Conservation (phyloP, 1,139 yeast species). For the Arxiozyma heterogenica region DNA sequence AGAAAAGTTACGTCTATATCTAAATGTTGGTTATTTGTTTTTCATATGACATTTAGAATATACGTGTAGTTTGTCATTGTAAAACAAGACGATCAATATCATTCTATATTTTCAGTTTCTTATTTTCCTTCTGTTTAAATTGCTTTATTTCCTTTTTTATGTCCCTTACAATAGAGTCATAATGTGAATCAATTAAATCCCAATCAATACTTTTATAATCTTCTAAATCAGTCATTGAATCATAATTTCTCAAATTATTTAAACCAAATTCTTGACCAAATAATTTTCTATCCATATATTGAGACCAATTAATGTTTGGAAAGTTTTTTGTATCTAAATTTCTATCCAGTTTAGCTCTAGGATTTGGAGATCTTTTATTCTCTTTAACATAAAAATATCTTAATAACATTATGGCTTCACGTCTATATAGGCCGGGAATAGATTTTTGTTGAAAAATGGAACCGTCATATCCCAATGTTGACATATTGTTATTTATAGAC, state of each 20-base stretch:
- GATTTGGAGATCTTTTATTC: slow-evolving; percentile 76
- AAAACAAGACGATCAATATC: neutral
- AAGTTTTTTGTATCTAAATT: slow-evolving; percentile 59
- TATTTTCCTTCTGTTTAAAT: slow-evolving; percentile 3
- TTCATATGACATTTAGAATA: neutral
- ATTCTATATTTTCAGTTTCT: slow-evolving; percentile 1
- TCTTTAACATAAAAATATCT: slow-evolving; percentile 79
- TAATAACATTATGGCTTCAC: slow-evolving; percentile 73
- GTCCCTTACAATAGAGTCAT: slow-evolving; percentile 18
- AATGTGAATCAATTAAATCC: slow-evolving; percentile 21
- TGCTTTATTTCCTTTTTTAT: slow-evolving; percentile 7
- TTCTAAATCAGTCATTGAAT: slow-evolving; percentile 21
- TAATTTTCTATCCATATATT: slow-evolving; percentile 39
- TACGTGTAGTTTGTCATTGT: neutral
- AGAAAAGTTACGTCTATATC: neutral
- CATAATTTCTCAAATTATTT: slow-evolving; percentile 32
- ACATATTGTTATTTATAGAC: slow-evolving; percentile 44
- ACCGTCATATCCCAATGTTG: slow-evolving; percentile 10
- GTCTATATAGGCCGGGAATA: slow-evolving; percentile 69
- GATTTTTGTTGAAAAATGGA: neutral
- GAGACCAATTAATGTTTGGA: slow-evolving; percentile 46
- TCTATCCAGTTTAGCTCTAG: slow-evolving; percentile 66
- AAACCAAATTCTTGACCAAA: slow-evolving; percentile 45
- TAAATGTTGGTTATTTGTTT: neutral
- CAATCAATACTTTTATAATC: slow-evolving; percentile 20